Evolutionary conservation across 1,284 basidiomycete genomes (phyloP).

Genomic region (Coniferiporia weirii): DNA sequence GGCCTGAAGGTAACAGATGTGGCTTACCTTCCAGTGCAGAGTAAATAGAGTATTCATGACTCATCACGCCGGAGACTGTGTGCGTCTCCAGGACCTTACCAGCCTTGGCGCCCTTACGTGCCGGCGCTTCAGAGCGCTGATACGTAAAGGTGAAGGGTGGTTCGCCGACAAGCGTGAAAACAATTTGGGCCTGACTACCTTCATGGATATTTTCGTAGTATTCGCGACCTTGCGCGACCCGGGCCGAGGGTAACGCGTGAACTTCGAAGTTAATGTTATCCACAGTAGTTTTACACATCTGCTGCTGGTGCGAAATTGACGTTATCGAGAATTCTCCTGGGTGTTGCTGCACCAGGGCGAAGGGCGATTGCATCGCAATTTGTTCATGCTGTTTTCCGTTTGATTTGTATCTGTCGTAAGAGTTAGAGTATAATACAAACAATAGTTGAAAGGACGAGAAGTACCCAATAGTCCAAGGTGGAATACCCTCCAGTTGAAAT

Average conservation of each 20-base stretch:
- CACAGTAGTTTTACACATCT: constrained; percentile 79
- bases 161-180: constrained; percentile 84
- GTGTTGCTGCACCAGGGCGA: constrained; percentile 77
- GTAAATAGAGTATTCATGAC: constrained; percentile 80
- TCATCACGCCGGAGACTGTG: constrained; percentile 76
- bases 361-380: constrained; percentile 73
- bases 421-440: constrained; percentile 8
- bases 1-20: not conserved
- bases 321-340: constrained; percentile 79
- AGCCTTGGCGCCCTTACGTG: constrained; percentile 54
- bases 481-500: constrained; percentile 90
- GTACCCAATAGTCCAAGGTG: constrained; percentile 92
- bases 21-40: constrained; percentile 79
- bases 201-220: constrained; percentile 85
- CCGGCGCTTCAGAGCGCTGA: constrained; percentile 67
- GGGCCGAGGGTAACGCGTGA: constrained; percentile 82
- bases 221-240: constrained; percentile 79
- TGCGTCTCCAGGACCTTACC: constrained; percentile 84
- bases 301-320: constrained; percentile 87
- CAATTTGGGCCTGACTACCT: constrained; percentile 89
- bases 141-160: constrained; percentile 96
- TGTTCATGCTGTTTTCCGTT: constrained; percentile 73
- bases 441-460: constrained; percentile 24
- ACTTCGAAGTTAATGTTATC: constrained; percentile 74
- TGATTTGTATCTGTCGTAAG: constrained; percentile 63